These are phyloP conservation scores for Quercus dentata DNA, from an alignment of 306 rosid species.

Conservation along the genomic window DNA sequence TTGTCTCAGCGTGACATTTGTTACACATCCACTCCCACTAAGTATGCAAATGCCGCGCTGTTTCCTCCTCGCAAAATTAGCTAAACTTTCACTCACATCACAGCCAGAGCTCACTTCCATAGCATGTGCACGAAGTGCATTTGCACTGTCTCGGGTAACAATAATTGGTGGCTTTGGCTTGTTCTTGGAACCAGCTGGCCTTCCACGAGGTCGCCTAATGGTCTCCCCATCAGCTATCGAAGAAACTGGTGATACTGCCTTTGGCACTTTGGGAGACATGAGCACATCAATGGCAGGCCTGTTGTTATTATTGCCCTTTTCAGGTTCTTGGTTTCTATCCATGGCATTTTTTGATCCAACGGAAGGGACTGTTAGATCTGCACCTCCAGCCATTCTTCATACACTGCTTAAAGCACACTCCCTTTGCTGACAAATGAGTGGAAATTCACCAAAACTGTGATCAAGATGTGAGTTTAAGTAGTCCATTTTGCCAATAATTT, in stretches of 20 bases:
- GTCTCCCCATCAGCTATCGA: conserved; percentile 52
- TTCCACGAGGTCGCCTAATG: conserved; percentile 58
- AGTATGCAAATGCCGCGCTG: conserved; percentile 78
- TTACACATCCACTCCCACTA: conserved; percentile 73
- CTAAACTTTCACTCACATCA: conserved; percentile 72
- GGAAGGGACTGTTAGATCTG: conserved; percentile 19
- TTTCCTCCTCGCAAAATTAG: conserved; percentile 74
- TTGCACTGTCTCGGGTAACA: conserved; percentile 71
- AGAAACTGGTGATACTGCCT: conserved; percentile 53
- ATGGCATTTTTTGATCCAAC: conserved; percentile 27
- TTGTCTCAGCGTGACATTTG: conserved; percentile 71
- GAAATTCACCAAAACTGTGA: conserved; percentile 13
- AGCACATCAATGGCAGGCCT: conserved; percentile 47
- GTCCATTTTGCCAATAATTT: conserved; percentile 33
- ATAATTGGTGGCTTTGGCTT: conserved; percentile 73
- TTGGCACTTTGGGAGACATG: conserved; percentile 41
- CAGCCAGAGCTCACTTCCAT: conserved; percentile 82
- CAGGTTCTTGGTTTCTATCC: conserved; percentile 55
- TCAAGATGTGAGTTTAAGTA: conserved; percentile 43
- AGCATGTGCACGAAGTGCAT: conserved; percentile 71
- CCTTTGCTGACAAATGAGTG: background rate
- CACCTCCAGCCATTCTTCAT: conserved; percentile 34
- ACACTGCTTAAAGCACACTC: background rate
- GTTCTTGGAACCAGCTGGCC: conserved; percentile 72
- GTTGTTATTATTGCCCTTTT: conserved; percentile 38